Conservation (phyloP, 2,329 filamentous ascomycete genomes). For the Fusarium fujikuroi region DNA sequence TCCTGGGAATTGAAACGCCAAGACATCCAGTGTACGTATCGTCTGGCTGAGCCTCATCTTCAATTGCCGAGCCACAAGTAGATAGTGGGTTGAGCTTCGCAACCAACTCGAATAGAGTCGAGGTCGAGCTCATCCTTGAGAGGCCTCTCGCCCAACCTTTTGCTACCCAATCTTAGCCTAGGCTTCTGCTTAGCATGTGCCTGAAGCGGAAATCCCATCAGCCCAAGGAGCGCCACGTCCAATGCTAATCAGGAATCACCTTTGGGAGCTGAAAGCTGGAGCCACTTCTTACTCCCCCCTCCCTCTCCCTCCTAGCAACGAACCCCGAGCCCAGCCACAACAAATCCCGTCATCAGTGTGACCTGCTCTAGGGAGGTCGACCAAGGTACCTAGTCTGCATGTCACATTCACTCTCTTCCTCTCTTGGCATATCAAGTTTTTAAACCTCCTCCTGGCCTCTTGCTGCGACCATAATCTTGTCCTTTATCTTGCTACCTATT, state of each 20-base stretch:
- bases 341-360: constrained; percentile 43
- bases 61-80: constrained; percentile 17
- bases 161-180: constrained; percentile 13
- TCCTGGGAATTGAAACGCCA: not conserved
- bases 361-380: constrained; percentile 26
- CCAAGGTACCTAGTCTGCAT: constrained; percentile 18
- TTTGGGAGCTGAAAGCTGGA: constrained; percentile 8
- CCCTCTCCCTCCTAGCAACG: constrained; percentile 1
- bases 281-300: not conserved
- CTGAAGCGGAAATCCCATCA: constrained; percentile 26
- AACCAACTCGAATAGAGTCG: not conserved
- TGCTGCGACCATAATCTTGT: not conserved
- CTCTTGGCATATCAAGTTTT: constrained; percentile 18
- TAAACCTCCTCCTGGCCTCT: constrained; percentile 12
- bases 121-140: constrained; percentile 1
- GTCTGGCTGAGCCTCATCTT: constrained; percentile 15
- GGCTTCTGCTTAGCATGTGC: not conserved
- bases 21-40: constrained; percentile 8
- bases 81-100: constrained; percentile 18
- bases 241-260: constrained; percentile 1
- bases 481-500: not conserved
- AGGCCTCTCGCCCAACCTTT: constrained; percentile 27
- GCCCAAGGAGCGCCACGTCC: constrained; percentile 2
- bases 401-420: constrained; percentile 12
- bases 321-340: constrained; percentile 36